These are phyloP conservation scores for Saccharomycopsis synnaedendra DNA, from an alignment of 805 yeast species.

Conservation along the genomic window DNA sequence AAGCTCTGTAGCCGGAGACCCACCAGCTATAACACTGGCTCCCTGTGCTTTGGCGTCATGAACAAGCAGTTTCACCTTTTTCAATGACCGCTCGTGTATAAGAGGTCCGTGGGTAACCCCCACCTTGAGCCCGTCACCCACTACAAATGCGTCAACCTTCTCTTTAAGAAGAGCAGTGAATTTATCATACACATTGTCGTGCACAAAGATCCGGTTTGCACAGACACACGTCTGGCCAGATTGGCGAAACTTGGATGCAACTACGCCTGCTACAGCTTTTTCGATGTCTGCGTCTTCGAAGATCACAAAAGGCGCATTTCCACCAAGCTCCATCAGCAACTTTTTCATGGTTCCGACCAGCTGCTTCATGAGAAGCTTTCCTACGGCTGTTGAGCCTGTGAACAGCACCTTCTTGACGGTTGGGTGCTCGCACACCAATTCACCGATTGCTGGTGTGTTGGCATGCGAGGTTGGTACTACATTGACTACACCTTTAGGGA, in stretches of 20 bases:
- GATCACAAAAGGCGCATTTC: constrained; percentile 70
- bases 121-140: constrained; percentile 53
- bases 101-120: constrained; percentile 69
- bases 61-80: constrained; percentile 50
- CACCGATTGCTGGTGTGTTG: constrained; percentile 38
- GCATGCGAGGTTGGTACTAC: constrained; percentile 35
- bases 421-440: constrained; percentile 43
- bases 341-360: constrained; percentile 55
- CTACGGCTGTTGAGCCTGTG: constrained; percentile 71
- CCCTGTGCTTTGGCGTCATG: constrained; percentile 56
- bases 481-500: constrained; percentile 61
- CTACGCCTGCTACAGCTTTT: constrained; percentile 53
- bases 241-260: constrained; percentile 61
- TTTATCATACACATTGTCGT: constrained; percentile 50
- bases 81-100: constrained; percentile 50
- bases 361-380: constrained; percentile 54
- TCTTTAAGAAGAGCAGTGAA: constrained; percentile 39
- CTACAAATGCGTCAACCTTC: constrained; percentile 31
- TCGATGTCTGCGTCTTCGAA: constrained; percentile 65
- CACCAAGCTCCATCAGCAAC: constrained; percentile 65
- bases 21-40: constrained; percentile 56
- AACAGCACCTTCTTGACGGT: constrained; percentile 57
- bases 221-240: constrained; percentile 79
- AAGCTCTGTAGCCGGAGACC: constrained; percentile 37
- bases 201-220: constrained; percentile 63